Conservation (phyloP, 345 rosid genomes). For the Eucalyptus urophylla region DNA sequence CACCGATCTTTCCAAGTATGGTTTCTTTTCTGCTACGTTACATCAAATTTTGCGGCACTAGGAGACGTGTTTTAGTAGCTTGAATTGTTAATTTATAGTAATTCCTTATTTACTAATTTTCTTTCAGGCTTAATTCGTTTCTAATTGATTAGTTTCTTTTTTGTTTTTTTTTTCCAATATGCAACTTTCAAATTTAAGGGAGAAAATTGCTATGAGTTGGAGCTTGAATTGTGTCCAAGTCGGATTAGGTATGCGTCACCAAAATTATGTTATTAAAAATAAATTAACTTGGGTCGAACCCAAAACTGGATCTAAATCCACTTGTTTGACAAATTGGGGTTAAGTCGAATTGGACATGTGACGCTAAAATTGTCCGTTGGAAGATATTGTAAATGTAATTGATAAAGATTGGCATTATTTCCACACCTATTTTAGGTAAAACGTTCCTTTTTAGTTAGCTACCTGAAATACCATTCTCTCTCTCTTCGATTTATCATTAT, state of each 20-base stretch:
- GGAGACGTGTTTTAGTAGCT: not conserved
- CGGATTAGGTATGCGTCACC: not conserved
- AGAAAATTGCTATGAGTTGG: not conserved
- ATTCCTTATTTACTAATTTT: not conserved
- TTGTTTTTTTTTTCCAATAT: not conserved
- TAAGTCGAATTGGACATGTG: too few relatives aligned
- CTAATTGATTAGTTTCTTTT: not conserved
- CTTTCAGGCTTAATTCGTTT: not conserved
- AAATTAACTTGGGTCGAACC: not conserved
- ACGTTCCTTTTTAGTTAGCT: too few relatives aligned
- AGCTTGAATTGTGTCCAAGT: not conserved
- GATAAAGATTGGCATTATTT: too few relatives aligned
- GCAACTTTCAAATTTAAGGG: not conserved
- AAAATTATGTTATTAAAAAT: not conserved
- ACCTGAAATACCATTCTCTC: too few relatives aligned
- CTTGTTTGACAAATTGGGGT: too few relatives aligned
- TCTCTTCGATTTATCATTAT: too few relatives aligned
- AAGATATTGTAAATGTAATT: too few relatives aligned
- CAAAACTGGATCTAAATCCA: too few relatives aligned
- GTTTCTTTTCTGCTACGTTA: not conserved
- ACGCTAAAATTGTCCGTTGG: too few relatives aligned
- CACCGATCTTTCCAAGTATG: not conserved
- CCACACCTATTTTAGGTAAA: too few relatives aligned
- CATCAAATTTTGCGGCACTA: not conserved
- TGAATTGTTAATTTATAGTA: not conserved